Evolutionary conservation across 2,329 filamentous ascomycete species (phyloP).

Genomic region (Neofusicoccum kwambonambiense): DNA sequence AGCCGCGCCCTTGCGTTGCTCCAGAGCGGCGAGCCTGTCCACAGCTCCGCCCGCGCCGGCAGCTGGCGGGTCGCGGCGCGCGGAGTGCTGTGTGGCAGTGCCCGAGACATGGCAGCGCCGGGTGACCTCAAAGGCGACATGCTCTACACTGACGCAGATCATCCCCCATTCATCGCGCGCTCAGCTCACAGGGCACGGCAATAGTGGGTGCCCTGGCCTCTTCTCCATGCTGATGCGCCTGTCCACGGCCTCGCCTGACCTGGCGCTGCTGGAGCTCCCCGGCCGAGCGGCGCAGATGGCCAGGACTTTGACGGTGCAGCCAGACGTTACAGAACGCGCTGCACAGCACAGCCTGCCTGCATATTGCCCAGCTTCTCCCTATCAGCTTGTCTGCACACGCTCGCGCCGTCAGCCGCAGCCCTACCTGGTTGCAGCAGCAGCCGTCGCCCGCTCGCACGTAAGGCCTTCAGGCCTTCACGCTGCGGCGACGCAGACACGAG

Average conservation of each 20-base stretch:
- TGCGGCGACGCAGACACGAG: constrained; percentile 2
- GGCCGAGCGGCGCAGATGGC: neutral
- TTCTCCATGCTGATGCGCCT: constrained; percentile 6
- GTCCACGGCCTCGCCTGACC: neutral
- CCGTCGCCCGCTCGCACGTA: neutral
- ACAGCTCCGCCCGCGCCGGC: neutral
- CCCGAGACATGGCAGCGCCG: neutral
- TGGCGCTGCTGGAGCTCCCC: neutral
- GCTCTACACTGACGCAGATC: neutral
- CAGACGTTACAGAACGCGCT: neutral
- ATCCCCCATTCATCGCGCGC: neutral
- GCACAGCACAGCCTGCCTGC: neutral
- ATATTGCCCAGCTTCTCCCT: neutral
- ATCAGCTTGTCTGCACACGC: neutral
- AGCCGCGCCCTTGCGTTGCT: neutral
- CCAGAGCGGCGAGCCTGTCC: neutral
- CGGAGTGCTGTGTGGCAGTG: constrained; percentile 3
- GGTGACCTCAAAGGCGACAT: too few relatives aligned
- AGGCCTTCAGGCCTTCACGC: neutral
- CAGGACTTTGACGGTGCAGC: neutral
- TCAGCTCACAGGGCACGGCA: neutral
- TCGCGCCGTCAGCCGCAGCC: neutral
- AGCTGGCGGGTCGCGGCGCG: neutral
- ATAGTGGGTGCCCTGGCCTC: neutral
- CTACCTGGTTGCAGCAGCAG: neutral